Base-by-base conservation (phyloP, 1,284 basidiomycete genomes). In the Rhodotorula glutinis region DNA sequence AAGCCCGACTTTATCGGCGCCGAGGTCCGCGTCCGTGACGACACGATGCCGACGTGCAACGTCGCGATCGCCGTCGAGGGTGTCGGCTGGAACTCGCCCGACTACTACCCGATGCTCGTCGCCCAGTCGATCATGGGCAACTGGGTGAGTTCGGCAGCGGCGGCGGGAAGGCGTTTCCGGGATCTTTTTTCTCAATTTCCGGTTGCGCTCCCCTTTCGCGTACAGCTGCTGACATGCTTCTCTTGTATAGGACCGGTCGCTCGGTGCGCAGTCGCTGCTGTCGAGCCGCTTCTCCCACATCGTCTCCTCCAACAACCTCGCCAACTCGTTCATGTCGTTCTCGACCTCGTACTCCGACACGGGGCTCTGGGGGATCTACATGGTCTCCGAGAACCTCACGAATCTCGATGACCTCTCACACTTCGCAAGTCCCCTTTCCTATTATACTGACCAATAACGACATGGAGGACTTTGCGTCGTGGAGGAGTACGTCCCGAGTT, bases 281-380 rank as follows among this genome's bases (percentile, higher is more conserved):
- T 92, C 90, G 71, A 96, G 92, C 65, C 87, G 89, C 67, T 87
- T 99, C 69, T 92, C 90, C 57, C 90, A 95, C 82, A 90, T 93
- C 79, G 84, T 98, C 77, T 92, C 92, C 57, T 84, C 85, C 71
- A 90, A 98, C 86, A 92, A 92, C 83, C 90, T 98, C 78, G 95
- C 96, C 77, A 99, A 98, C 85, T 93, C 90, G 74, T 98, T 91
- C 88, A 96, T 98, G 92, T 92, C 91, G 72, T 99, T 98, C 87
- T 96, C 92, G 51, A 98, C 96, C 17, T 94, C 91, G n/a, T 99
- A 99, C 84, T 94, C 93, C 23, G 96, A 98, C 82, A 98, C 94
- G 25, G 96, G 95, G 77, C 88, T 99, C 55, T 98, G 96, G 96
- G 96, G 96, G 77, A 92, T 97, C 82, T 98, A 98, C 85, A 82